Percentiles rank a stretch among this genome's conserved stretches.
These are phyloP conservation scores for Annulohypoxylon truncatum DNA, from an alignment of 2,329 filamentous ascomycete species.

Conservation along the genomic window DNA sequence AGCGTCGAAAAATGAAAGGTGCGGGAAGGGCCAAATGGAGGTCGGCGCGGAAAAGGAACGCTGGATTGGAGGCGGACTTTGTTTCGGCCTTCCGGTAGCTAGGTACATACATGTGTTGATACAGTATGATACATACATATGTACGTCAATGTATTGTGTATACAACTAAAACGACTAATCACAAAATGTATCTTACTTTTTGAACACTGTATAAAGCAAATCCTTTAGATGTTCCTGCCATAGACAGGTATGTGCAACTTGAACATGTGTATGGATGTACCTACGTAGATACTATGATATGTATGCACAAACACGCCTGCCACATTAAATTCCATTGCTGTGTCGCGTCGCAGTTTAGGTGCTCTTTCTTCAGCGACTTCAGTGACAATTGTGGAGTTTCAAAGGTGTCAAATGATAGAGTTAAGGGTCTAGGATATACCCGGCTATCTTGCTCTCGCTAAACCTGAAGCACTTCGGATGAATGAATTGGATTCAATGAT, in stretches of 20 bases:
- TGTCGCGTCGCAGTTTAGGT: neutral
- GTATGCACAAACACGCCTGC: conserved; percentile 7
- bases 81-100: conserved; percentile 29
- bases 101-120: neutral
- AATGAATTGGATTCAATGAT: neutral
- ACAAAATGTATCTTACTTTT: conserved; percentile 2
- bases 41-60: conserved; percentile 10
- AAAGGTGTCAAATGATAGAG: neutral
- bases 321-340: conserved; percentile 1
- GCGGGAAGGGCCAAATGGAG: conserved; percentile 13
- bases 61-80: conserved; percentile 34
- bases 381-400: neutral
- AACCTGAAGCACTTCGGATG: neutral
- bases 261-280: neutral
- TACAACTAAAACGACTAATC: conserved; percentile 28
- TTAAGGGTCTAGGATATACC: neutral
- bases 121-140: conserved; percentile 11
- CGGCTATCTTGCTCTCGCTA: neutral
- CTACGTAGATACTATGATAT: neutral
- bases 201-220: conserved; percentile 22
- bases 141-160: conserved; percentile 6
- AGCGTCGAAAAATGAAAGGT: conserved; percentile 13
- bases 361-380: conserved; percentile 3
- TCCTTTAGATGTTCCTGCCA: conserved; percentile 5
- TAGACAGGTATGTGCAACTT: conserved; percentile 5